Base-by-base conservation (phyloP, 1,284 basidiomycete genomes). In the Apiotrichum brassicae region DNA sequence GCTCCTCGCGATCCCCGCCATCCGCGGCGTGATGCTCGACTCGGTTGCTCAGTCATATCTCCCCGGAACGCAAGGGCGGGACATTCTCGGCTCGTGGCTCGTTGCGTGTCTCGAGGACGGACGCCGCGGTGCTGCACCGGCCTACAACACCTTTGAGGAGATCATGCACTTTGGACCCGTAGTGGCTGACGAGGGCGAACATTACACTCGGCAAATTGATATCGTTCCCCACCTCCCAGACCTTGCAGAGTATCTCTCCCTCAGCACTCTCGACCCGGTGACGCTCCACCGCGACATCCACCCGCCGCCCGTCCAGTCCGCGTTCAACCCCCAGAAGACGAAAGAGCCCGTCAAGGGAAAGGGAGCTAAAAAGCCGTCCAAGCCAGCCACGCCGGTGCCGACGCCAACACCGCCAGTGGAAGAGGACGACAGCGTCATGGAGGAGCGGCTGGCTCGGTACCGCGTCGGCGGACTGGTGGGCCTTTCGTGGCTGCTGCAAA, bases 31-130 rank as follows among this genome's bases (percentile, higher is more conserved):
- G 38, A 72, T 87, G 4, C 64, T 86, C 13, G 78, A 80, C 49
- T 81, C 81, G 53, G 68, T 87, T 0, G 73, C 43, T 0, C 57
- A 70, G 12, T 60, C 60, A 3, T 64, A 73, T 2, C 61, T 74
- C 16, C 69, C 70, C 12, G 65, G 69, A 6, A 84, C 87, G 24
- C 84, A 89, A 58, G 69, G 81, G n/a, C 80, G 85, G 41, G 79
- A 78, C 33, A 77, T 92, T 26, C 71, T 93, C 1, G 91, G 88
- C 0, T 81, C 86, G 7, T 94, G 89, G 89, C 81, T 72, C 54
- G 71, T 74, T 26, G 70, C 65, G 20, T 63, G 61, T 14, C 57
- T 72, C 9, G 68, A 71, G 45, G 71, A 73, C 53, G 68, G 68
- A 6, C 54, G 67, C 16, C 43, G 70, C 41, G 59, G 57, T 1